Base-by-base conservation (phyloP, 129 eudicot genomes). In the Lactuca sativa region DNA sequence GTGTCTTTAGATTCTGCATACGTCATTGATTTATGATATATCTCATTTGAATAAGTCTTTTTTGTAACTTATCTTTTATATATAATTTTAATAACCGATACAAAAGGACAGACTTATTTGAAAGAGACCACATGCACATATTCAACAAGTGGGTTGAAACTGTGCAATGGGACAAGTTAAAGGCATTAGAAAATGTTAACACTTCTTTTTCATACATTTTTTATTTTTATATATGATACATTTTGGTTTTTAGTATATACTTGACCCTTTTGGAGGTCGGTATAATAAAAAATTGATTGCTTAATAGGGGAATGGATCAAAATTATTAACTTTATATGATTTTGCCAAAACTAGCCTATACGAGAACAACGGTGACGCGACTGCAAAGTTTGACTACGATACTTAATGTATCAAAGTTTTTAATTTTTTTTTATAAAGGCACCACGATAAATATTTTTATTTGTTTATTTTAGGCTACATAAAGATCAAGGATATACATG, bases 51-150 rank as follows among this genome's bases (percentile, higher is more conserved):
- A 59, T 31, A n/a, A 59, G 67, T 71, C 57, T 11, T 3, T 4
- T 57, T 41, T 43, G 9, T 10, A 38, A 67, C 47, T 51, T 47
- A 18, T 32, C 5, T 5, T 55, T 6, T 57, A 21, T 25, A 21
- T 21, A 30, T 40, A 10, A 10, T 41, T 34, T 4, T 40, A 69
- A 0, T 16, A 34, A 40, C 9, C 21, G 14, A 38, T 38, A 8
- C 25, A 12, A 40, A 44, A 59, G 1, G 67, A 44, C 48, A 9
- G 61, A 44, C 47, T 56, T 43, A 25, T 4, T 25, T 31, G 17
- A 71, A 59, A 49, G 67, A 43, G 56, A 59, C 57, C 67, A 59
- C 59, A 71, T 47, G 75, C 66, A 37, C 52, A 34, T 67, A 47
- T 47, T 47, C 52, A 47, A 47, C 52, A 6, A 47, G 15, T 47